phyloP scores from a whole-genome alignment of 257 asterid genomes.

The Nicotiana benthamiana region DNA sequence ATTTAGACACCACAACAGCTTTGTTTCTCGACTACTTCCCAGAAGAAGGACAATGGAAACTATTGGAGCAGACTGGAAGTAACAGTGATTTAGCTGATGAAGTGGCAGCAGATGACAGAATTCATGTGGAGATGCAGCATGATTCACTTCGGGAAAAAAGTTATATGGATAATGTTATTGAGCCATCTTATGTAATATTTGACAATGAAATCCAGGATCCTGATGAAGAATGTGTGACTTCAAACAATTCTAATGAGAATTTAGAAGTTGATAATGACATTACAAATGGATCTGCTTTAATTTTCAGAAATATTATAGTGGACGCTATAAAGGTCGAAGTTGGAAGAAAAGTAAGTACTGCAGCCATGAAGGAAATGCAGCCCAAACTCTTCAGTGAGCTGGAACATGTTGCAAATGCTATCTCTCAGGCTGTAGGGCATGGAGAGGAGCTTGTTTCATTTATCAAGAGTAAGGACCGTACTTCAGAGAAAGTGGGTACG shows the following conservation, averaged over 20 bases:
- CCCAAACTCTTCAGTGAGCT: conserved; percentile 58
- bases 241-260: conserved; percentile 14
- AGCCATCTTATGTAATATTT: conserved; percentile 58
- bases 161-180: conserved; percentile 35
- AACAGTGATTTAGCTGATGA: conserved; percentile 20
- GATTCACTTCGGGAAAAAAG: conserved; percentile 13
- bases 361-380: conserved; percentile 50
- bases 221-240: conserved; percentile 28
- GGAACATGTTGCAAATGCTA: conserved; percentile 64
- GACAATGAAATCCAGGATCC: conserved; percentile 38
- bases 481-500: conserved; percentile 28
- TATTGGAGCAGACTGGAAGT: conserved; percentile 40
- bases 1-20: conserved; percentile 36
- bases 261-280: conserved; percentile 23
- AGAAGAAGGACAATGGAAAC: conserved; percentile 75
- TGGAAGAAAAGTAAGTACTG: conserved; percentile 48
- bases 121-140: conserved; percentile 11
- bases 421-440: conserved; percentile 44
- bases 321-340: conserved; percentile 70
- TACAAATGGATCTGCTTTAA: conserved; percentile 20
- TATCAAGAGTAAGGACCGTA: conserved; percentile 18
- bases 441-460: conserved; percentile 15
- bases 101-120: conserved; percentile 9
- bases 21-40: conserved; percentile 56
- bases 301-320: conserved; percentile 44